Percentiles rank a stretch among this genome's conserved stretches.
phyloP scores from a whole-genome alignment of 331 rosid species.

The Quercus tomentella region DNA sequence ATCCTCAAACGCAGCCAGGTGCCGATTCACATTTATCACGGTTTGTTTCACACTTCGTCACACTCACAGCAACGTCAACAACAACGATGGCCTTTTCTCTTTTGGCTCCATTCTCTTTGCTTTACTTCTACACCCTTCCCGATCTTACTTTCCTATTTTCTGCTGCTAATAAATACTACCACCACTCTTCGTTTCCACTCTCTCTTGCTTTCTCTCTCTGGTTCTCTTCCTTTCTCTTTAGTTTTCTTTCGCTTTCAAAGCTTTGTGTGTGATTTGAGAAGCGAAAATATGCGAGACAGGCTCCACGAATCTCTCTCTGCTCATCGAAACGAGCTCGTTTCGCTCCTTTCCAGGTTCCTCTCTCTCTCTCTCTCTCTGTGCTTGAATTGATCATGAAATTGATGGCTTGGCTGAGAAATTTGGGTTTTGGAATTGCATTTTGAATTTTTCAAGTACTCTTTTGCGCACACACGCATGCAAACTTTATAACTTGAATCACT shows the following conservation, averaged over 20 bases:
- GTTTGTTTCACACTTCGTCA: not conserved
- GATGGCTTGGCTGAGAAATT: not conserved
- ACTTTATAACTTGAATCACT: not conserved
- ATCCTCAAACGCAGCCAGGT: conserved; percentile 15
- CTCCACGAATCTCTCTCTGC: conserved; percentile 39
- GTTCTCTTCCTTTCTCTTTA: not conserved
- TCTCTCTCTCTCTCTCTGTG: not conserved
- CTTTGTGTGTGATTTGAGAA: not conserved
- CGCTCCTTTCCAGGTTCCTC: conserved; percentile 49
- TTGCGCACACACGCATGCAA: not conserved
- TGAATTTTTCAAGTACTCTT: not conserved
- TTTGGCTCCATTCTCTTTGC: not conserved
- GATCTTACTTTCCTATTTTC: not conserved
- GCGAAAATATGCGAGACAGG: conserved; percentile 26
- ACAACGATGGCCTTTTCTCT: conserved; percentile 16
- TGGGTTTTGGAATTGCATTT: not conserved
- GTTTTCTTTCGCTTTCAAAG: not conserved
- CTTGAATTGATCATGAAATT: not conserved
- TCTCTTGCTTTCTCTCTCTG: not conserved
- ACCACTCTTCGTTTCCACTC: not conserved
- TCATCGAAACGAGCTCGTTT: conserved; percentile 44
- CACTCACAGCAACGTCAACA: not conserved
- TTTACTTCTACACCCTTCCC: not conserved
- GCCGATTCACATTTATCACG: not conserved
- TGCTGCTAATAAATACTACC: not conserved